Evolutionary conservation across 2,329 filamentous ascomycete species (phyloP), one percentile per base, ranked within the genome.

Genomic region (Penicillium sp.): DNA sequence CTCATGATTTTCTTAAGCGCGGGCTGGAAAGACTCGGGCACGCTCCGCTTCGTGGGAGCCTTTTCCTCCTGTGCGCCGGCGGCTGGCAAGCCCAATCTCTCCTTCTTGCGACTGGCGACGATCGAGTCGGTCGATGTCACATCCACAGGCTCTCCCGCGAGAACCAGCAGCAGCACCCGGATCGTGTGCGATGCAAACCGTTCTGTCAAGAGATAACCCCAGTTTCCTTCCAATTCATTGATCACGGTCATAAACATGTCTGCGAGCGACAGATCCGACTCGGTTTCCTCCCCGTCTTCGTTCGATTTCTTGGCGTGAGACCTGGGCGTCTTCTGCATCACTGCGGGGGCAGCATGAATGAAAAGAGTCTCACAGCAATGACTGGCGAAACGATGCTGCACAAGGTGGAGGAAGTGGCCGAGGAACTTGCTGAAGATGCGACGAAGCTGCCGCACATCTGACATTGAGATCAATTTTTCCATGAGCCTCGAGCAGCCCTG

Each of bases 321-420:
- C 66, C 78, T 68, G 5, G 73, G 70, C 13, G 88, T 71, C 70
- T 95, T 91, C 53, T 85, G 77, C 12, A 86, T 87, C 32, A 95
- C 87, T 9, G 87, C 74, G 1, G 88, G 86, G 0, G 91, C 91
- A 1, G 88, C 87, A 56, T 88, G 83, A 42, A 91, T 77, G 69
- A 98, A 97, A 28, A 98, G 79, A 24, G 89, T 89, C 73, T 98
- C 93, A 68, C 91, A 96, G 72, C 92, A 97, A 75, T 98, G 93
- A 53, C 91, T 95, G 4, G 93, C 93, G 64, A 98, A 98, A 15
- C 93, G 87, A 72, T 98, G 93, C 67, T 95, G 91, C 44, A 96
- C 84, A 25, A 98, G 80, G 61, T 91, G 86, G 50, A 92, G 76
- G 71, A 97, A 95, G 71, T 97, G 88, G 29, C 87, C 85, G 18